Evolutionary conservation across 2,329 filamentous ascomycete species (phyloP).

Genomic region (Trichoderma sp.): DNA sequence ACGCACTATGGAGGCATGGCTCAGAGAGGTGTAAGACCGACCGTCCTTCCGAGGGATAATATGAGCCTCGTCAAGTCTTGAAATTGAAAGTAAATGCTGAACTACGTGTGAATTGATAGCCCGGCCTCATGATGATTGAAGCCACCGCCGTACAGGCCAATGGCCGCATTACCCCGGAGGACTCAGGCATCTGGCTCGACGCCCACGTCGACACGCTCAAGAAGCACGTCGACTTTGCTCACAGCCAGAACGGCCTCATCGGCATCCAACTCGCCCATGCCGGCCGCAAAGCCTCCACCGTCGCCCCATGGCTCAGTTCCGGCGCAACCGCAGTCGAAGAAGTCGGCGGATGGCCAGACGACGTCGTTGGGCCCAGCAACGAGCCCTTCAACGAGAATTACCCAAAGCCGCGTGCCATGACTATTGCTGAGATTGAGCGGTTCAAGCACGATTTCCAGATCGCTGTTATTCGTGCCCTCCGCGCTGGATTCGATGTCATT

Average conservation of each 20-base stretch:
- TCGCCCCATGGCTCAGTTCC: slow-evolving; percentile 66
- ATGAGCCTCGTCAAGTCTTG: no score
- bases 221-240: slow-evolving; percentile 63
- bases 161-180: slow-evolving; percentile 74
- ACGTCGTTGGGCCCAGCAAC: slow-evolving; percentile 49
- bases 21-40: slow-evolving; percentile 53
- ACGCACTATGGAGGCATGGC: slow-evolving; percentile 74
- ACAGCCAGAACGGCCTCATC: slow-evolving; percentile 62
- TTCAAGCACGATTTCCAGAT: slow-evolving; percentile 64
- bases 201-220: slow-evolving; percentile 64
- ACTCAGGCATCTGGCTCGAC: slow-evolving; percentile 70
- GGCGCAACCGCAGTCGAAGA: slow-evolving; percentile 45
- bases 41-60: background rate
- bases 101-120: background rate
- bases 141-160: slow-evolving; percentile 66
- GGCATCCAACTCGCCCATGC: slow-evolving; percentile 77
- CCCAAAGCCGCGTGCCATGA: slow-evolving; percentile 65
- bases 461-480: slow-evolving; percentile 57
- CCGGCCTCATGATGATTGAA: slow-evolving; percentile 67
- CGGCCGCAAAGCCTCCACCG: slow-evolving; percentile 62
- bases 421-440: slow-evolving; percentile 61
- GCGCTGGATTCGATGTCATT: slow-evolving; percentile 67
- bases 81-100: background rate
- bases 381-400: slow-evolving; percentile 60
- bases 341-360: slow-evolving; percentile 53